These are phyloP conservation scores for Dictyophora rubrovolvata DNA, from an alignment of 768 basidiomycete species.

Conservation along the genomic window DNA sequence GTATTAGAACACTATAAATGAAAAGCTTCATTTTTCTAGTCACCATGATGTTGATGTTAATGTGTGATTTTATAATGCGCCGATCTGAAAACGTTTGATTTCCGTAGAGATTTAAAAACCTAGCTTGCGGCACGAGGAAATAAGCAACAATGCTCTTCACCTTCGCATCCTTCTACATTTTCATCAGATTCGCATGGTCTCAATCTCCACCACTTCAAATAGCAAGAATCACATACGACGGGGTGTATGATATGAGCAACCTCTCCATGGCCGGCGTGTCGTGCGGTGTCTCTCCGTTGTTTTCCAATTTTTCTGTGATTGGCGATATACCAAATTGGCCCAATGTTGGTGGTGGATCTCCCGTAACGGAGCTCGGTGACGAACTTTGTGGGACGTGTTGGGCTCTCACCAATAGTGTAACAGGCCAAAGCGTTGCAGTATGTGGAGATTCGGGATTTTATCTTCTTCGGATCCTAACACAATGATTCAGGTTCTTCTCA, in stretches of 20 bases:
- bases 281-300: background rate
- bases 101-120: too few relatives aligned
- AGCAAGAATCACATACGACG: background rate
- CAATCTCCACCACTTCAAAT: background rate
- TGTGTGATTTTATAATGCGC: too few relatives aligned
- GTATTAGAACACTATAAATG: too few relatives aligned
- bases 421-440: background rate
- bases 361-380: background rate
- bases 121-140: too few relatives aligned
- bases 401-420: background rate
- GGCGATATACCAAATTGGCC: background rate
- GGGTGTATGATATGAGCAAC: background rate
- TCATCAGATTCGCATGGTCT: background rate
- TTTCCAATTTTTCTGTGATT: background rate
- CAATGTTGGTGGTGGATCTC: background rate
- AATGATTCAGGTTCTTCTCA: slow-evolving; percentile 24
- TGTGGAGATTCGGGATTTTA: background rate
- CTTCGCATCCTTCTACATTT: background rate
- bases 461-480: background rate
- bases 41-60: too few relatives aligned
- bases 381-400: background rate
- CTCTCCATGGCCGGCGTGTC: background rate
- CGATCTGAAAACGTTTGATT: too few relatives aligned
- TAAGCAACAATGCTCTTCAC: too few relatives aligned
- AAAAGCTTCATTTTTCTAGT: too few relatives aligned